Evolutionary conservation across 139 green algal species (phyloP), one percentile per base, ranked within the genome.

Genomic region (Trebouxia sp.): DNA sequence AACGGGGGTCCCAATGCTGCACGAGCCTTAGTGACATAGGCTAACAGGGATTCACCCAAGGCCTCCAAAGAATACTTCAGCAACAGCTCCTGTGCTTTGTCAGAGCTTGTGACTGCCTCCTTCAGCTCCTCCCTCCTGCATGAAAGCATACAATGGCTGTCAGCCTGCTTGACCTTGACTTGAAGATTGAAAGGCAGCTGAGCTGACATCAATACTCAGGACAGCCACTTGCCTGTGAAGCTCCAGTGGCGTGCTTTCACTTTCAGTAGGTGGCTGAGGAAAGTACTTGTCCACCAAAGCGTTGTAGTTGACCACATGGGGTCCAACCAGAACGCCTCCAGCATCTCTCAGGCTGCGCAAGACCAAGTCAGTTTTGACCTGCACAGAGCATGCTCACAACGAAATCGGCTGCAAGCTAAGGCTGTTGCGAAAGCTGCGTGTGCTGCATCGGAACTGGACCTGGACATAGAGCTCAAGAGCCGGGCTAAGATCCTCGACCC

Each of bases 311-410:
- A 81, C 37, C 9, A n/a, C 37, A 39, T 22, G 10, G 28, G 56
- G 38, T 48, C 39, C 77, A 12, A 22, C 58, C 32, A 43, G 35
- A 30, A 74, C 51, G 28, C 76, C 62, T 45, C 62, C 62, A 72
- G 62, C 62, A 22, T 47, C 77, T 62, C 77, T 67, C 10, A 82
- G 41, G 9, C 56, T 32, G 65, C 70, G 56, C 39, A 82, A 41
- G 12, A 82, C 58, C 24, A 82, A 41, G 41, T 82, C 77, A 47
- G 77, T 82, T 41, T 82, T 82, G 22, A 76, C 77, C 77, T 82
- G 56, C 37, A n/a, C n/a, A n/a, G n/a, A n/a, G n/a, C n/a, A n/a
- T n/a, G n/a, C n/a, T n/a, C n/a, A n/a, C n/a, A n/a, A n/a, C n/a
- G n/a, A n/a, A n/a, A n/a, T n/a, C n/a, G n/a, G n/a, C n/a, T n/a